Evolutionary conservation across 768 basidiomycete species (phyloP), one percentile per base, ranked within the genome.

Genomic region (Wakefieldia striispora): DNA sequence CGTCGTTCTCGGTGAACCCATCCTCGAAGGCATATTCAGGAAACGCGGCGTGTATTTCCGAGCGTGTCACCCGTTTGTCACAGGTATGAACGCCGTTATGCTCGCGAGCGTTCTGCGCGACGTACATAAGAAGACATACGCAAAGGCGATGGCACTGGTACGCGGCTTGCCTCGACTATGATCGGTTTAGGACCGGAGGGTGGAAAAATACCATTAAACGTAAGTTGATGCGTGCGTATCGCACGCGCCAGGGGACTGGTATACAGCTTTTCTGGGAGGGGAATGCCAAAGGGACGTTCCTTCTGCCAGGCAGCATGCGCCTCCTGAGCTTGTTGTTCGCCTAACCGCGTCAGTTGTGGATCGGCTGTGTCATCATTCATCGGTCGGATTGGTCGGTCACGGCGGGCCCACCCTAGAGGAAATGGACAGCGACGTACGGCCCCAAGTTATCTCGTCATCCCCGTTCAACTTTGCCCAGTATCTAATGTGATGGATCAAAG

Each of bases 381-480:
- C 31, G 21, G 10, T 50, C 39, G 46, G 53, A 40, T n/a, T 2
- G 7, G 17, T 33, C 6, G 6, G 33, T 33, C 33, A 6, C 33
- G 16, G 33, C 6, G 11, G 9, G 9, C 4, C 27, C 7, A 10
- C 4, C 0, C 23, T 16, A 26, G 24, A 20, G 13, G 2, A 12
- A 14, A 14, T 10, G 27, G 35, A 40, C 6, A 26, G 27, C 5
- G 33, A 77, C 85, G 56, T 58, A 86, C 85, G 88, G 23, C 89
- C 89, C 88, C 88, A 91, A 1, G 67, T 68, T 4, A 88, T 66
- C 45, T 85, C 77, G 12, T 71, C 83, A 53, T 91, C 84, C 0
- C 82, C 83, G 41, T 85, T 67, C 9, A 82, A 60, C 57, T 76
- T 82, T 3, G 83, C 75, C 81, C 80, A 88, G 55, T 83, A 62